A percentile compares a stretch with the other conserved stretches of the same genome.
Conservation (phyloP, 2,329 filamentous ascomycete genomes). For the Penicillium psychrosexuale region DNA sequence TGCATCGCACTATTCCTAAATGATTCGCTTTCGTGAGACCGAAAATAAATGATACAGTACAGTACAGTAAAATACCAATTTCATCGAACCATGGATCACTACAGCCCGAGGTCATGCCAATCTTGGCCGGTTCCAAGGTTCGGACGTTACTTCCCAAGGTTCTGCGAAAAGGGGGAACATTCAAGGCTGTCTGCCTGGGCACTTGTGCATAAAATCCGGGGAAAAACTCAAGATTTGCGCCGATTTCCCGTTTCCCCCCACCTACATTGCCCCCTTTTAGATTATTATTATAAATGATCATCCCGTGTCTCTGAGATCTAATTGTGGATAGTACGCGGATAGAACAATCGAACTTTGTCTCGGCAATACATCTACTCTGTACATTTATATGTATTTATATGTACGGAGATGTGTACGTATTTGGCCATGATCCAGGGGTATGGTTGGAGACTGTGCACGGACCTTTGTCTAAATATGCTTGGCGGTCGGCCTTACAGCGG, state of each 20-base stretch:
- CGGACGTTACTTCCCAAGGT: not conserved
- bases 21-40: not conserved
- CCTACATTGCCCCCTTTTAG: not conserved
- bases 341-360: not conserved
- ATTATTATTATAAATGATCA: not conserved
- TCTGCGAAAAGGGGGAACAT: not conserved
- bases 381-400: too few relatives aligned
- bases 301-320: not conserved
- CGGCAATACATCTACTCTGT: not conserved
- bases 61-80: not conserved
- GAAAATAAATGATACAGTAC: not conserved
- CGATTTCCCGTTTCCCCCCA: not conserved
- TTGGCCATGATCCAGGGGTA: not conserved
- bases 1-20: not conserved
- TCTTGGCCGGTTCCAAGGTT: not conserved
- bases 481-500: not conserved
- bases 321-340: not conserved
- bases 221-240: not conserved
- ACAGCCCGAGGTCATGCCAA: not conserved
- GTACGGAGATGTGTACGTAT: too few relatives aligned
- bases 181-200: not conserved
- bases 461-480: not conserved
- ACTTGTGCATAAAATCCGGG: not conserved
- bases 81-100: not conserved
- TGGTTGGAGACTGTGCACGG: not conserved